phyloP scores from a whole-genome alignment of 2,329 filamentous ascomycete genomes.

The Microsporum audouinii region DNA sequence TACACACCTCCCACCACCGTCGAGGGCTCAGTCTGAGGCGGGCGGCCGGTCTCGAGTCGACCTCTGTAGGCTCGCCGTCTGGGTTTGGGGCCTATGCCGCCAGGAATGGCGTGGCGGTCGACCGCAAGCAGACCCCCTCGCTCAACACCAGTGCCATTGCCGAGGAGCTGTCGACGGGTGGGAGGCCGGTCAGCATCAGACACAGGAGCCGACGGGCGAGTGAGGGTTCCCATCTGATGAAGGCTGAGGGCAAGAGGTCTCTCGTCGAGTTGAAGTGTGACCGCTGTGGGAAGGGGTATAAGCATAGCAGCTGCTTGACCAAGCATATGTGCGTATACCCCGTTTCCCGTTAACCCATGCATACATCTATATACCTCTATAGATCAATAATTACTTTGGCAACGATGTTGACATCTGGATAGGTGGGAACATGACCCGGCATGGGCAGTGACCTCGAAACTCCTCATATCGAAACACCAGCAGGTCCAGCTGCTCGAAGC shows the following conservation, averaged over 20 bases:
- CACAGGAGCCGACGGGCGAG: conserved; percentile 57
- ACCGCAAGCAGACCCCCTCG: conserved; percentile 30
- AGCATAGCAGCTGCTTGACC: conserved; percentile 99
- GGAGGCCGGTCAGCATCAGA: conserved; percentile 38
- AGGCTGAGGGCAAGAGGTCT: conserved; percentile 67
- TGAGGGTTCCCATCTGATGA: conserved; percentile 71
- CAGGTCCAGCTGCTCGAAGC: conserved; percentile 96
- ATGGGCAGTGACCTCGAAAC: conserved; percentile 93
- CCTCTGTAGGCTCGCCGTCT: conserved; percentile 37
- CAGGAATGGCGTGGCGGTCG: conserved; percentile 19
- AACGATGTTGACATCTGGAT: conserved; percentile 26
- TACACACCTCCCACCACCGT: conserved; percentile 44
- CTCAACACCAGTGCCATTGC: conserved; percentile 32
- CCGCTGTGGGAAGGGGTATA: conserved; percentile 98
- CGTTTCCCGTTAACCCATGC: conserved; percentile 31
- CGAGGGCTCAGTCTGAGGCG: conserved; percentile 37
- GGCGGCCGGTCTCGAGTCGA: conserved; percentile 51
- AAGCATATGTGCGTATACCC: conserved; percentile 91
- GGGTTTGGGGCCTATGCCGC: conserved; percentile 31
- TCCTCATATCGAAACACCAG: conserved; percentile 98
- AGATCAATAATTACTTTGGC: not conserved
- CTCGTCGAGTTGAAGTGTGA: conserved; percentile 87
- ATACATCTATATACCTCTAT: conserved; percentile 17
- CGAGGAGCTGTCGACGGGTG: conserved; percentile 35
- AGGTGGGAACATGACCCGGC: conserved; percentile 99